Evolutionary conservation across 2,329 filamentous ascomycete species (phyloP).

Genomic region (Ramularia endophylla): DNA sequence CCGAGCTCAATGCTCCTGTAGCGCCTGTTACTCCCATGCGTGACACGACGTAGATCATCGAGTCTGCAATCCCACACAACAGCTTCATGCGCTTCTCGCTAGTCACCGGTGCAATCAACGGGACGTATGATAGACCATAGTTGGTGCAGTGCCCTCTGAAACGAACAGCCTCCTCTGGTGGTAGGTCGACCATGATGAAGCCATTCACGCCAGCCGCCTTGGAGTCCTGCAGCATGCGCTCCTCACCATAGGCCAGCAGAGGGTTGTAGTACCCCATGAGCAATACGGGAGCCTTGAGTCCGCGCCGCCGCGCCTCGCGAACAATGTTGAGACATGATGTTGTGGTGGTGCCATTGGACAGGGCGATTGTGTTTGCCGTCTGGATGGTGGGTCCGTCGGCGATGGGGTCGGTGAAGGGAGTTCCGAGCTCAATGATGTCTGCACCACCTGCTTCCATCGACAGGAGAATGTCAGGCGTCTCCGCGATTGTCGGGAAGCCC

Average conservation of each 20-base stretch:
- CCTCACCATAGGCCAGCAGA: conserved; percentile 87
- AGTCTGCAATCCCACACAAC: conserved; percentile 93
- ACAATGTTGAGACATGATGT: conserved; percentile 75
- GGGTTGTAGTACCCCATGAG: conserved; percentile 99
- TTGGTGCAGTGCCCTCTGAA: conserved; percentile 80
- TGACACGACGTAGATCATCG: conserved; percentile 98
- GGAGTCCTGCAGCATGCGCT: conserved; percentile 77
- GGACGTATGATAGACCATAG: conserved; percentile 87
- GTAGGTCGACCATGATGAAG: conserved; percentile 94
- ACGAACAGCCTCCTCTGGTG: conserved; percentile 88
- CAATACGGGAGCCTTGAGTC: conserved; percentile 75
- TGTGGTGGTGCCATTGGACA: conserved; percentile 84
- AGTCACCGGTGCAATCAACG: conserved; percentile 91
- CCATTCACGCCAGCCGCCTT: conserved; percentile 83
- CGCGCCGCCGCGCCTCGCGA: conserved; percentile 67
- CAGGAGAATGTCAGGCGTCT: conserved; percentile 77
- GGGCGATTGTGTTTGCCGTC: conserved; percentile 82
- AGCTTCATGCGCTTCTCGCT: conserved; percentile 92
- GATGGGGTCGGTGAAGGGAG: conserved; percentile 97
- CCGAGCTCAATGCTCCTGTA: conserved; percentile 71
- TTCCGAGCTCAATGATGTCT: conserved; percentile 90
- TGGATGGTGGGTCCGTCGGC: conserved; percentile 97
- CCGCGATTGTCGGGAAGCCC: conserved; percentile 76
- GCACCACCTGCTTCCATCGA: conserved; percentile 89
- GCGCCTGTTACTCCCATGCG: conserved; percentile 96